phyloP scores from a whole-genome alignment of 2,329 filamentous ascomycete genomes.

The Monosporascus sp. region DNA sequence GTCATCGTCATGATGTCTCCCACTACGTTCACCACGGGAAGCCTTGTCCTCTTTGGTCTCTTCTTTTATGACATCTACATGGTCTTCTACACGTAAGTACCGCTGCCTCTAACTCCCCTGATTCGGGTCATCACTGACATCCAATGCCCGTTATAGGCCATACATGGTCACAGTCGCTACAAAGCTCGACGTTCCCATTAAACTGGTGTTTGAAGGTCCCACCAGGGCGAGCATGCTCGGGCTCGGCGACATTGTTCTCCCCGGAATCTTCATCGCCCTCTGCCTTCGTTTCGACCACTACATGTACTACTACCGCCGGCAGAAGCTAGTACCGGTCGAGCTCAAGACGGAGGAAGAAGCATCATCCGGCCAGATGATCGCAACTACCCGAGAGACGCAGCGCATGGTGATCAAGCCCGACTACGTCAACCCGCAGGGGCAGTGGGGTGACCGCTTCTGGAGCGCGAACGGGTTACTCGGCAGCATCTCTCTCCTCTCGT shows the following conservation, averaged over 20 bases:
- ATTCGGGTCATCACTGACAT: neutral
- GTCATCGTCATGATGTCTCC: constrained; percentile 81
- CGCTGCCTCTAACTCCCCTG: too few relatives aligned
- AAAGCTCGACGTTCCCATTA: constrained; percentile 86
- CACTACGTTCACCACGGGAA: constrained; percentile 79
- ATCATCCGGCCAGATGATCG: constrained; percentile 28
- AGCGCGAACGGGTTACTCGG: constrained; percentile 30
- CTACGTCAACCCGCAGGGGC: constrained; percentile 58
- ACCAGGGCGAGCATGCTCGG: constrained; percentile 77
- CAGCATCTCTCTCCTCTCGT: neutral
- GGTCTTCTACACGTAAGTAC: constrained; percentile 72
- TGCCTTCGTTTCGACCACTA: constrained; percentile 90
- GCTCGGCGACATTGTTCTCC: constrained; percentile 88
- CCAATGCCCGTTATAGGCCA: constrained; percentile 41
- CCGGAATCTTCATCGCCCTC: constrained; percentile 83
- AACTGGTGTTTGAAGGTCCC: constrained; percentile 69
- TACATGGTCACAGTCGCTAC: constrained; percentile 87
- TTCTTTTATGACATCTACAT: constrained; percentile 96
- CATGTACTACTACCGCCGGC: constrained; percentile 69
- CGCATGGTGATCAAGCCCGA: constrained; percentile 45
- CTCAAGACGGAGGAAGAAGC: constrained; percentile 24
- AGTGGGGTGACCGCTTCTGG: constrained; percentile 86
- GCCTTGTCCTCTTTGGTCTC: constrained; percentile 68
- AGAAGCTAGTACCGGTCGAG: constrained; percentile 40
- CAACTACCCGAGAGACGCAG: constrained; percentile 31